Evolutionary conservation across 371 early-diverging fungal genomes (phyloP).

Genomic region (Syncephalastrum monosporum): DNA sequence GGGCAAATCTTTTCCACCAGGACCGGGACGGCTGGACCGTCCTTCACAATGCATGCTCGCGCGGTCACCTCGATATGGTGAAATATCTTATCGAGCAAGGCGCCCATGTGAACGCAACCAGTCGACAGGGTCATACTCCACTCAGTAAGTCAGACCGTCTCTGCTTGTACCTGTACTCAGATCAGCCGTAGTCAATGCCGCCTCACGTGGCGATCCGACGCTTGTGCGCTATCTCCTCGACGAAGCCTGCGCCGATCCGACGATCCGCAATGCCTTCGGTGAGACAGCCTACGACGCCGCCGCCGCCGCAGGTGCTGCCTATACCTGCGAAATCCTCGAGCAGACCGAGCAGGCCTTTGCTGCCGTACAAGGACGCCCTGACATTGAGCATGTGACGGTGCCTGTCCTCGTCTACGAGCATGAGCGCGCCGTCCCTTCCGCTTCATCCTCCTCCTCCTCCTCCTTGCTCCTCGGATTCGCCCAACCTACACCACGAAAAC

Average conservation of each 20-base stretch:
- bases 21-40: slow-evolving; percentile 86
- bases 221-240: slow-evolving; percentile 66
- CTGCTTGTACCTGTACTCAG: background rate
- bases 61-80: slow-evolving; percentile 59
- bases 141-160: slow-evolving; percentile 54
- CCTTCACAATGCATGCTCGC: slow-evolving; percentile 73
- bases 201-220: slow-evolving; percentile 64
- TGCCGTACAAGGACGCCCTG: too few species aligned
- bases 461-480: slow-evolving; percentile 22
- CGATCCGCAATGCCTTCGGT: slow-evolving; percentile 61
- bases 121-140: slow-evolving; percentile 71
- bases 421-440: slow-evolving; percentile 49
- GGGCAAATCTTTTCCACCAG: slow-evolving; percentile 59
- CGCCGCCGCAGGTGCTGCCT: slow-evolving; percentile 55
- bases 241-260: slow-evolving; percentile 59
- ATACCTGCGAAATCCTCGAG: slow-evolving; percentile 67
- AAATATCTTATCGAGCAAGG: slow-evolving; percentile 52
- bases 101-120: slow-evolving; percentile 59
- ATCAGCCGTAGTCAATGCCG: slow-evolving; percentile 63
- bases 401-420: slow-evolving; percentile 66
- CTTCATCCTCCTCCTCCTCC: slow-evolving; percentile 25
- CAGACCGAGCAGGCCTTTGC: slow-evolving; percentile 6
- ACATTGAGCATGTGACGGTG: slow-evolving; percentile 51
- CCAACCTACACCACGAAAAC: slow-evolving; percentile 18
- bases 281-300: slow-evolving; percentile 86